A percentile compares a stretch with the other conserved stretches of the same genome.
phyloP scores from a whole-genome alignment of 441 rosid species.

The Adansonia gregorii region DNA sequence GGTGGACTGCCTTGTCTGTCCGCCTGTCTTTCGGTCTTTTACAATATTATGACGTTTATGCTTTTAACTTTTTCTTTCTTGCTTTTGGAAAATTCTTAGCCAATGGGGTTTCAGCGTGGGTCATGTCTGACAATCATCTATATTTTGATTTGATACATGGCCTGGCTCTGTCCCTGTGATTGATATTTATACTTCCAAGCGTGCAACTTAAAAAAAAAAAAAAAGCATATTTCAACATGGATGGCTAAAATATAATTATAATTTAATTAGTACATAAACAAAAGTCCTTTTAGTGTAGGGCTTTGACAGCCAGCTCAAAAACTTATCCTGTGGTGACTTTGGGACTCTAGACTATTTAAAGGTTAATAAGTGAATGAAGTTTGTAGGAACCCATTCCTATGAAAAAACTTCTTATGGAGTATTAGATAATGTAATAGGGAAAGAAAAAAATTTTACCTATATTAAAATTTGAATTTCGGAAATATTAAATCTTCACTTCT shows the following conservation, averaged over 20 bases:
- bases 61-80: neutral
- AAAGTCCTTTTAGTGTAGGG: neutral
- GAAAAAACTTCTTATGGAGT: neutral
- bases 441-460: neutral
- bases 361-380: neutral
- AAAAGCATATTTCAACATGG: neutral
- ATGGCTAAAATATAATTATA: neutral
- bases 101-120: slow-evolving; percentile 31
- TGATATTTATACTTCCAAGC: neutral
- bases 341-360: no score
- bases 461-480: no score
- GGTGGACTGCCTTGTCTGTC: slow-evolving; percentile 29
- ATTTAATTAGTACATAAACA: neutral
- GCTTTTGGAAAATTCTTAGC: slow-evolving; percentile 24
- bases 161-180: slow-evolving; percentile 22
- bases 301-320: neutral
- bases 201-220: no score
- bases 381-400: neutral
- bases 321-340: neutral
- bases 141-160: slow-evolving; percentile 23
- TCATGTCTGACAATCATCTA: slow-evolving; percentile 34
- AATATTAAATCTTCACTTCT: no score
- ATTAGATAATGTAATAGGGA: neutral
- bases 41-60: neutral
- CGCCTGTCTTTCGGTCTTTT: slow-evolving; percentile 22